phyloP scores from a whole-genome alignment of 148 eudicot species.

The Diospyros lotus region DNA sequence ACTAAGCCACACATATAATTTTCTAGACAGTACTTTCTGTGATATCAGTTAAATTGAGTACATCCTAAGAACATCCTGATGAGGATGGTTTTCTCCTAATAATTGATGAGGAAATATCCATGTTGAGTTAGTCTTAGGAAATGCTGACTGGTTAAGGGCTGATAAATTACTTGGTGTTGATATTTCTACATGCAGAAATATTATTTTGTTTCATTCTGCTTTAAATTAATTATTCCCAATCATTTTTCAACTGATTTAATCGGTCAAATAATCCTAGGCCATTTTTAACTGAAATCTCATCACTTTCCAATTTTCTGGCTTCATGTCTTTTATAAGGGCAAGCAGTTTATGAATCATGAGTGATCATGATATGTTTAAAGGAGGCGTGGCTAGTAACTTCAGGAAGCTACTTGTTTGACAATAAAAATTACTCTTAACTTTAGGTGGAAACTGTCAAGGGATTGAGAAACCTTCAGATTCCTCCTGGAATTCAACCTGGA shows the following conservation, averaged over 20 bases:
- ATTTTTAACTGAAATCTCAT: neutral
- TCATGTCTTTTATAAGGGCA: neutral
- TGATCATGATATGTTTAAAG: neutral
- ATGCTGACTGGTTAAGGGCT: neutral
- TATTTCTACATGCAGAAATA: neutral
- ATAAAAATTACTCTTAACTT: constrained; percentile 8
- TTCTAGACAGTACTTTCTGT: no score
- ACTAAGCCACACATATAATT: no score
- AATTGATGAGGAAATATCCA: no score
- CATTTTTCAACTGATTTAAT: neutral
- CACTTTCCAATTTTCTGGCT: neutral
- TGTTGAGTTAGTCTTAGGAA: no score
- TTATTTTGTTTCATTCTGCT: no score
- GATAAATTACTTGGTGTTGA: neutral
- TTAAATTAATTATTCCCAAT: no score
- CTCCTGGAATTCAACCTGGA: constrained; percentile 82
- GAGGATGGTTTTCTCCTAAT: no score
- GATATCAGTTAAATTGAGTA: no score
- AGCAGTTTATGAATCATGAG: neutral
- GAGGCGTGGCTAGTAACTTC: constrained; percentile 1
- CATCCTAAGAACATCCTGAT: no score
- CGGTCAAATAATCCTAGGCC: neutral
- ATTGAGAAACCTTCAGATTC: constrained; percentile 61
- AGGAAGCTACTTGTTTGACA: constrained; percentile 7
- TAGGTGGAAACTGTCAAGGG: constrained; percentile 92